Evolutionary conservation across 495 filamentous ascomycete genomes (phyloP), one percentile per base, ranked within the genome.

Genomic region (Lasiosphaeria hispida): DNA sequence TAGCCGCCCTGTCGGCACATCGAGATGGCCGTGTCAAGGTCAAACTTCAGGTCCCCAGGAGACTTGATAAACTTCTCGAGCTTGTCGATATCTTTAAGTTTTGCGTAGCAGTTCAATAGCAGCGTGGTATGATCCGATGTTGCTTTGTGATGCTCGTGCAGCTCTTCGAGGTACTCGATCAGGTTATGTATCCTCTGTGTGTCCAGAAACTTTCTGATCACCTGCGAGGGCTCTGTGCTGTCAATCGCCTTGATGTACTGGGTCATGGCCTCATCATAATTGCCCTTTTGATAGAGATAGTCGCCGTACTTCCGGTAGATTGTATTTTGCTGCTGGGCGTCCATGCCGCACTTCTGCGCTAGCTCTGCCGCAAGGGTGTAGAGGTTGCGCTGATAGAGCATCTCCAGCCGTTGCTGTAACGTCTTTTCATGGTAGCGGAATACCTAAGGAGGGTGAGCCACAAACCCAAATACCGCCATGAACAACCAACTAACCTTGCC

Each of bases 1-100:
- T 98, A 98, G n/a, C 95, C 92, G 18, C 92, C 95, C 74, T 98
- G 94, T 14, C 95, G 85, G 63, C 94, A 98, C 94, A 98, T 97
- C 4, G 87, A 84, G 49, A 97, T 98, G 2, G 95, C 95, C 7
- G 95, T 98, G 59, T 97, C 94, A 7, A 97, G 77, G 72, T 98
- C 94, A 70, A 98, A 97, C 63, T 94, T 97, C 36, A 96, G 81
- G 65, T 97, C 93, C 1, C 91, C 92, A 3, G 91, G 90, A 42
- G 92, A 91, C 68, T 95, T 95, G 71, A 98, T 98, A 61, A 98
- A 98, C 50, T 88, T 87, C 62, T 97, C 92, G 13, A 98, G 79
- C 72, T 98, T 98, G 38, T 87, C 85, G 7, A 96, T 92, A 67
- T 98, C 92, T 66, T 97, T 97, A 5, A 96, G 75, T 66, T 98